Evolutionary conservation across 2,329 filamentous ascomycete species (phyloP), one percentile per base, ranked within the genome.

Genomic region (Endoconidiophora polonica): DNA sequence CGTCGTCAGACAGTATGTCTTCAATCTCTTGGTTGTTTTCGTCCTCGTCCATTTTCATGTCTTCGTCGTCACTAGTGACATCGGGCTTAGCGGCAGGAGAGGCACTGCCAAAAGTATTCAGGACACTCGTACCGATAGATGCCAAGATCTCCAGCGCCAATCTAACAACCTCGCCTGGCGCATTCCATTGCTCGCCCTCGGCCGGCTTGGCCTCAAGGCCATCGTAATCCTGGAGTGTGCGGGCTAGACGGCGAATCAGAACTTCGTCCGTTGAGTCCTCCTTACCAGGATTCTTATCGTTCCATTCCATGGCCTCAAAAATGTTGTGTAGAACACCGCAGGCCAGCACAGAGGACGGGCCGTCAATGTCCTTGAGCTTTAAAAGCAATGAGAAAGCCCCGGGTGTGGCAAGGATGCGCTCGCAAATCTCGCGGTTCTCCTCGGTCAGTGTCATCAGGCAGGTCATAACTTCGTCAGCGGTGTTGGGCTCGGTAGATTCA

Each of bases 271-370:
- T 72, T 7, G 67, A 67, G 12, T 66, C 68, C 41, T 68, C 66
- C 49, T 65, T 65, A 2, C 70, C 69, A 2, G 68, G 69, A 41
- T 65, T 70, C 52, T 67, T 63, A 49, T 76, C 73, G 29, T 69
- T 67, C 71, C 71, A 75, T 50, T 69, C 62, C 56, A 74, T 66
- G 2, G 68, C 64, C 5, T 69, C 62, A 58, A 77, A 80, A 36
- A 81, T 61, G 54, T 80, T 80, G 59, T 82, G 78, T 10, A 82
- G 66, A 20, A 79, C 67, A 12, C 74, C 73, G 46, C 76, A 81
- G 5, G 76, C 70, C 6, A 79, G 62, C 33, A 79, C 69, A 1
- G 70, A 71, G 51, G 68, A 69, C 16, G 70, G 62, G 26, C 65
- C 70, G 33, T 63, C 64, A n/a, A 65, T 60, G 18, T 69, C 65